Percentiles rank a stretch among this genome's conserved stretches.
Conservation (phyloP, 352 stramenopile genomes). For the Phytopythium delawarense region DNA sequence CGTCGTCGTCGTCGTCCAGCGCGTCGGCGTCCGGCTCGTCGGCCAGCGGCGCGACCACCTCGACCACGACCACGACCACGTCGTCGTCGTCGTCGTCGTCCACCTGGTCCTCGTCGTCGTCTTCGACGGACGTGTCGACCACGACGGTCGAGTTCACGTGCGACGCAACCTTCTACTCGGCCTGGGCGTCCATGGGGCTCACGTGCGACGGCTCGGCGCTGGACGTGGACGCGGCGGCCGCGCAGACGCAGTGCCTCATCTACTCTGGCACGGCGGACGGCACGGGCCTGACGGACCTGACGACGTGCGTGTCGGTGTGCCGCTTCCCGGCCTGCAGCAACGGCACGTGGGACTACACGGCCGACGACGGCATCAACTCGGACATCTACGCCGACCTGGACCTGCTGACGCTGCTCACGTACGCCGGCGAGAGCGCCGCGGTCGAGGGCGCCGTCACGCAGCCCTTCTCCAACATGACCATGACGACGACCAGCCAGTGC, state of each 20-base stretch:
- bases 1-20: conserved; percentile 8
- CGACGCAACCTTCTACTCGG: conserved; percentile 74
- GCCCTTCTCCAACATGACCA: conserved; percentile 49
- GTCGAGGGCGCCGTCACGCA: conserved; percentile 29
- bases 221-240: conserved; percentile 38
- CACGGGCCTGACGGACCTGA: conserved; percentile 43
- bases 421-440: conserved; percentile 28
- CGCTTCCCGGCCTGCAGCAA: conserved; percentile 72
- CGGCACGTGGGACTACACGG: conserved; percentile 72
- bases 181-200: conserved; percentile 63
- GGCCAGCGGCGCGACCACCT: conserved; percentile 9
- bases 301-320: conserved; percentile 77
- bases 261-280: conserved; percentile 63
- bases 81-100: conserved; percentile 9
- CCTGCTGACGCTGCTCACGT: conserved; percentile 55
- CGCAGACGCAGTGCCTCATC: conserved; percentile 66
- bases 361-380: conserved; percentile 59
- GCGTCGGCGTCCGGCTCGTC: conserved; percentile 4
- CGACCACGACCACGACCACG: not conserved
- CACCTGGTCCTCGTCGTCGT: conserved; percentile 1
- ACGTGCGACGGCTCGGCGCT: conserved; percentile 49
- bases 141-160: conserved; percentile 58
- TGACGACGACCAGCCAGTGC: conserved; percentile 48
- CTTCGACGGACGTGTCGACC: conserved; percentile 3
- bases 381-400: conserved; percentile 65